Base-by-base conservation (phyloP, 1,139 yeast genomes). In the Debaryomyces fabryi region DNA sequence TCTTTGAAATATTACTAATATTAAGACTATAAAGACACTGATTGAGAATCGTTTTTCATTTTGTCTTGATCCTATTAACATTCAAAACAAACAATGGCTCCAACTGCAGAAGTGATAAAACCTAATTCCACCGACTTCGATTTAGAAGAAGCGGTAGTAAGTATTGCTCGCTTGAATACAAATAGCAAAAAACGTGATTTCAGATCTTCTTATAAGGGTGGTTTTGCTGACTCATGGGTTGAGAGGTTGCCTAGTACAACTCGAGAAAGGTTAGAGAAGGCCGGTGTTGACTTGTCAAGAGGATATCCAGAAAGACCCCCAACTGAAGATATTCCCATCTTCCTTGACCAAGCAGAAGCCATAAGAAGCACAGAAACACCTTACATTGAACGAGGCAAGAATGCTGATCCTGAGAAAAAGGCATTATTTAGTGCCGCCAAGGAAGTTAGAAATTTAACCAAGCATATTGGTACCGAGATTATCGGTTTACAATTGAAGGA, bases 381-480 rank as follows among this genome's bases (percentile, higher is more conserved):
- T 21, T 79, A 72, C 53, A 61, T 71, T 46, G 82, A 78, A 51
- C 62, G 82, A 52, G 83, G 79, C 38, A 65, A 63, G 48, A 68
- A 69, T 52, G 83, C 83, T 30, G 83, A 79, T 54, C 79, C 79
- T 5, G 82, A 77, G 51, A 79, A 79, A 68, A 78, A 74, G 59
- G 78, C 81, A 5, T 60, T 79, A 41, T 68, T 79, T 40, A 73
- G 76, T n/a, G 82, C 82, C 47, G 83, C 81, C 18, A 71, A 63
- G 48, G 78, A 78, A 56, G 82, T 79, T 16, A 69, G 56, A 37
- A 53, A 79, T 50, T 65, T 78, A 53, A 76, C 82, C 44, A 76
- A 73, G 50, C 74, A 76, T 50, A 65, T 79, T 51, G 85, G 85
- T 49, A 79, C 83, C n/a, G 84, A 80, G 58, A 69, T 82, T 58